Conservation (phyloP, 331 rosid species). For the Acacia pycnantha region DNA sequence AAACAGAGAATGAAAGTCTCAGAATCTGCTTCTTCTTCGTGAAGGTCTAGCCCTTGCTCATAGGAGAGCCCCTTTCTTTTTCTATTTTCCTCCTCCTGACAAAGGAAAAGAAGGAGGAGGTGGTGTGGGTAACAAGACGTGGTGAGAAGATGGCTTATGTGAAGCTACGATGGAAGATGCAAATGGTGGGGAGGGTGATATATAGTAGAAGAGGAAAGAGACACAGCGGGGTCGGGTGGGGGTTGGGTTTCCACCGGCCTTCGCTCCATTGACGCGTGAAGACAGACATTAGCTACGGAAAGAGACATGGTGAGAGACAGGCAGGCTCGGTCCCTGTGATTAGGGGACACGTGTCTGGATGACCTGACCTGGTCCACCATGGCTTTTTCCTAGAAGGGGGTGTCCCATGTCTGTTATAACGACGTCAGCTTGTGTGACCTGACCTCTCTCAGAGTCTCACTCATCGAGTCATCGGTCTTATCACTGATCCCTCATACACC, state of each 20-base stretch:
- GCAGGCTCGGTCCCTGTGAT: conserved; percentile 4
- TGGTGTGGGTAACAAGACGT: neutral
- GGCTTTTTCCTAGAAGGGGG: neutral
- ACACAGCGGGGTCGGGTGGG: conserved; percentile 5
- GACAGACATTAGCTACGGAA: neutral
- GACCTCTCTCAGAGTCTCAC: too few relatives aligned
- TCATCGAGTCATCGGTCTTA: too few relatives aligned
- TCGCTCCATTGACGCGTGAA: conserved; percentile 35
- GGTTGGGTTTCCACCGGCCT: conserved; percentile 41
- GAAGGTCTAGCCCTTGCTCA: neutral
- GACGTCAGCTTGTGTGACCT: neutral
- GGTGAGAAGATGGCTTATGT: neutral
- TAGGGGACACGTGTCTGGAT: conserved; percentile 25
- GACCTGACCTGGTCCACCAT: conserved; percentile 27
- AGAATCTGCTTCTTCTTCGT: neutral
- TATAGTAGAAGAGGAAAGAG: conserved; percentile 28
- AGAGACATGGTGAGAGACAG: neutral
- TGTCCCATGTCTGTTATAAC: conserved; percentile 15
- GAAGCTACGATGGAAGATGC: neutral
- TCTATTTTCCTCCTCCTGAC: conserved; percentile 29
- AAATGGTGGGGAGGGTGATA: neutral
- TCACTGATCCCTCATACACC: too few relatives aligned
- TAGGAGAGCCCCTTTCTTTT: neutral
- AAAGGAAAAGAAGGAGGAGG: conserved; percentile 9
- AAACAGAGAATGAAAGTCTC: too few relatives aligned